A percentile compares a stretch with the other conserved stretches of the same genome.
Conservation (phyloP, 768 basidiomycete genomes). For the Tylopilus rubrobrunneus region DNA sequence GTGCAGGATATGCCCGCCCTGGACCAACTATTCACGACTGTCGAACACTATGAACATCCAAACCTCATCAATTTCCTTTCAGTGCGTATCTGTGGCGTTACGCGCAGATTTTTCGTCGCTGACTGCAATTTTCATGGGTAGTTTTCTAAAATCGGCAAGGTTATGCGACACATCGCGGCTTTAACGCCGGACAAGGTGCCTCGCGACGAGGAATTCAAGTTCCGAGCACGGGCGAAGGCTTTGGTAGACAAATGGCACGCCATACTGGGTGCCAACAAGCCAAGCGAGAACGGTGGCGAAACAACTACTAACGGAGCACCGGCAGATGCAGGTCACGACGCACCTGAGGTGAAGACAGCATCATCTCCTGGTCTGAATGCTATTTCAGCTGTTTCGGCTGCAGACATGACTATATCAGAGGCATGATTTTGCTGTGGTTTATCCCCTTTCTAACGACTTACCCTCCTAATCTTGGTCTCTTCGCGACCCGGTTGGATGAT, state of each 20-base stretch:
- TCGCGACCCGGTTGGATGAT: slow-evolving; percentile 5
- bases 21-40: slow-evolving; percentile 68
- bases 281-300: slow-evolving; percentile 30
- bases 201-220: slow-evolving; percentile 48
- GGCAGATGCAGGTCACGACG: slow-evolving; percentile 16
- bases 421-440: slow-evolving; percentile 23
- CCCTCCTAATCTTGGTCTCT: slow-evolving; percentile 16
- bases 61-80: slow-evolving; percentile 67
- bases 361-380: slow-evolving; percentile 26
- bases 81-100: slow-evolving; percentile 33
- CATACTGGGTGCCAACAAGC: slow-evolving; percentile 33
- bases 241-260: slow-evolving; percentile 47
- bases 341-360: slow-evolving; percentile 18
- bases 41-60: slow-evolving; percentile 74
- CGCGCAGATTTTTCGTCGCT: slow-evolving; percentile 4
- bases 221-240: slow-evolving; percentile 46
- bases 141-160: slow-evolving; percentile 52
- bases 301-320: slow-evolving; percentile 24
- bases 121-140: slow-evolving; percentile 12
- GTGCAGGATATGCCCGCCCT: slow-evolving; percentile 72
- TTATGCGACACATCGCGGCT: slow-evolving; percentile 59
- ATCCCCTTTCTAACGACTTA: slow-evolving; percentile 8
- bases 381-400: slow-evolving; percentile 30
- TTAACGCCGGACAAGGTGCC: slow-evolving; percentile 42
- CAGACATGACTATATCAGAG: slow-evolving; percentile 42